Evolutionary conservation across 2,329 filamentous ascomycete species (phyloP), one percentile per base, ranked within the genome.

Genomic region (Diaporthe eres): DNA sequence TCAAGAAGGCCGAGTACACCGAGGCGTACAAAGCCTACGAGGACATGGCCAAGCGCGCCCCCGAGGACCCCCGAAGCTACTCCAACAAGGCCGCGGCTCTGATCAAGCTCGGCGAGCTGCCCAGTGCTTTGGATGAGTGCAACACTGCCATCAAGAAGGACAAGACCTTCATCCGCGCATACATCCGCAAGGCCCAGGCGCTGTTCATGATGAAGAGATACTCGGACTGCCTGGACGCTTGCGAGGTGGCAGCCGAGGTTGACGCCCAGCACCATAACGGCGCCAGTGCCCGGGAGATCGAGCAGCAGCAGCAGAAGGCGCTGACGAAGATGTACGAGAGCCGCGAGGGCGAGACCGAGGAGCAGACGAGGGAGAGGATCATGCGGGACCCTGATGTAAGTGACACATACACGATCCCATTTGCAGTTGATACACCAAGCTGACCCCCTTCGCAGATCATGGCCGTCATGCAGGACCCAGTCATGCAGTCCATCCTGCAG

Each of bases 201-300:
- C 95, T 96, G 85, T 95, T 97, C 80, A 95, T 95, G 81, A 99
- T 99, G 97, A 95, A 97, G 85, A 96, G 99, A 85, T 98, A 98
- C 89, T 98, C 93, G 85, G 96, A 96, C 85, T 97, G 94, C 82
- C 88, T 98, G 75, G 97, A 99, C 82, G 94, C 93, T 10, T 98
- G 96, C 87, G 91, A 91, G 53, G 94, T 95, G 83, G 97, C 97
- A 1, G 88, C 90, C 12, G 89, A 92, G 80, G 90, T 97, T 76
- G 97, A 99, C 84, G 89, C 89, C 76, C 91, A 92, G 79, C 84
- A 89, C 82, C 87, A 92, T 85, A 87, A 86, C 74, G 92, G 94
- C 76, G 95, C 95, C 83, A 97, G 98, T 83, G 89, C 93, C 0
- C 92, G 95, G 55, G 97, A 99, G 87, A 98, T 99, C 81, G 95